Evolutionary conservation across 495 filamentous ascomycete genomes (phyloP).

Genomic region (Hypoxylon rickii): DNA sequence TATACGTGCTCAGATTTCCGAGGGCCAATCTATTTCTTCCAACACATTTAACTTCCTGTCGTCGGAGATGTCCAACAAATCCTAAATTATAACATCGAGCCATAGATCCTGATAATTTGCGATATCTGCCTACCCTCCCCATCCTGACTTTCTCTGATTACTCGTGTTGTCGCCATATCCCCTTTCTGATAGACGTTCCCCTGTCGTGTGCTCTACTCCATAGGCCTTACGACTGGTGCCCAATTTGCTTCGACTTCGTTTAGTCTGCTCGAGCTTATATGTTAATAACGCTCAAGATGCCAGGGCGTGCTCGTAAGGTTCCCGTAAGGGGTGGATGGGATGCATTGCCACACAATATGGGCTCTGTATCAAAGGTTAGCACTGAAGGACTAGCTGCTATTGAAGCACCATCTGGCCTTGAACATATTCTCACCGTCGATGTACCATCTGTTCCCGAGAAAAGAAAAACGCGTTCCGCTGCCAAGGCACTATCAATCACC

Average conservation of each 20-base stretch:
- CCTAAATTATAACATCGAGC: too few relatives aligned
- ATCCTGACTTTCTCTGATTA: neutral
- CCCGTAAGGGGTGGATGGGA: conserved; percentile 40
- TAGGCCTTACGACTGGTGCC: too few relatives aligned
- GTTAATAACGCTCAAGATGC: conserved; percentile 7
- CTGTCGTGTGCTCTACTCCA: too few relatives aligned
- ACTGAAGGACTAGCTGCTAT: neutral
- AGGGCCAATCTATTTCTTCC: too few relatives aligned
- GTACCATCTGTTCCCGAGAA: neutral
- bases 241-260: neutral
- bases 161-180: neutral
- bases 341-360: conserved; percentile 49
- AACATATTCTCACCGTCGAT: too few relatives aligned
- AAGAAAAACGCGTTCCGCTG: neutral
- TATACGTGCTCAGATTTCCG: too few relatives aligned
- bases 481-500: neutral
- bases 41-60: too few relatives aligned
- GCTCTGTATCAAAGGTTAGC: conserved; percentile 11
- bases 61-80: too few relatives aligned
- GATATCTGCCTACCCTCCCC: neutral
- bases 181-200: too few relatives aligned
- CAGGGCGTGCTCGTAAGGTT: conserved; percentile 15
- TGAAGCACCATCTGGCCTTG: neutral
- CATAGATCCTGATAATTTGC: neutral
- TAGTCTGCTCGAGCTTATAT: neutral